A percentile compares a stretch with the other conserved stretches of the same genome.
These are phyloP conservation scores for Candida labiduridarum DNA, from an alignment of 1,139 yeast species.

Conservation along the genomic window DNA sequence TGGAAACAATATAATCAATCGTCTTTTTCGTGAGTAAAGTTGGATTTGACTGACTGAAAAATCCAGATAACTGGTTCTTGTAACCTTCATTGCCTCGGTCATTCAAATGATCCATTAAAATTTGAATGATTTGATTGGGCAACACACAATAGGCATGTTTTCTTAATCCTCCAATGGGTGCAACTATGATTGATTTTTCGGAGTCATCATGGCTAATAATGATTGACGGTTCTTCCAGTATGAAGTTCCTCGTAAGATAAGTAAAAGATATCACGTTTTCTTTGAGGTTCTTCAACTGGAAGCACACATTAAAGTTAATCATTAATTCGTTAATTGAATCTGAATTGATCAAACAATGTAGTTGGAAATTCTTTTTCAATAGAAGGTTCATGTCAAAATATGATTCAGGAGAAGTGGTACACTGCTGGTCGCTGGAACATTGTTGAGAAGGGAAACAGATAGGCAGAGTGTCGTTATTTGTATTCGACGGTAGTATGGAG, in stretches of 20 bases:
- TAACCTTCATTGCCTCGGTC: slow-evolving; percentile 24
- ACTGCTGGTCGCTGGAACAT: neutral
- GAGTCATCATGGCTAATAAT: slow-evolving; percentile 33
- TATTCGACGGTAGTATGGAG: slow-evolving; percentile 12
- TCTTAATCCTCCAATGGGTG: slow-evolving; percentile 46
- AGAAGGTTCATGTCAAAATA: slow-evolving; percentile 35
- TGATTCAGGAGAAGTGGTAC: slow-evolving; percentile 16
- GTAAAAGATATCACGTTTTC: slow-evolving; percentile 19
- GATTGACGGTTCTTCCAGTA: slow-evolving; percentile 34
- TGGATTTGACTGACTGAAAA: slow-evolving; percentile 25
- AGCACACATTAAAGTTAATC: slow-evolving; percentile 39
- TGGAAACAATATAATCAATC: slow-evolving; percentile 53
- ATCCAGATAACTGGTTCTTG: slow-evolving; percentile 24
- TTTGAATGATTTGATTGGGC: slow-evolving; percentile 36
- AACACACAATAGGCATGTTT: slow-evolving; percentile 43
- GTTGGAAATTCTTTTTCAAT: slow-evolving; percentile 41
- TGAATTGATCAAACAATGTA: slow-evolving; percentile 39
- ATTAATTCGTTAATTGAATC: slow-evolving; percentile 39
- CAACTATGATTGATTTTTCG: slow-evolving; percentile 32
- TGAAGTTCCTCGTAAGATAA: slow-evolving; percentile 24
- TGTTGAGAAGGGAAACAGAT: slow-evolving; percentile 8
- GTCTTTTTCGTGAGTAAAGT: slow-evolving; percentile 51
- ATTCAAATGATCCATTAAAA: slow-evolving; percentile 29
- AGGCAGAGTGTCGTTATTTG: neutral
- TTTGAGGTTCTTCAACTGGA: slow-evolving; percentile 29